A percentile compares a stretch with the other conserved stretches of the same genome.
Conservation (phyloP, 805 yeast genomes). For the Starmerella powellii region DNA sequence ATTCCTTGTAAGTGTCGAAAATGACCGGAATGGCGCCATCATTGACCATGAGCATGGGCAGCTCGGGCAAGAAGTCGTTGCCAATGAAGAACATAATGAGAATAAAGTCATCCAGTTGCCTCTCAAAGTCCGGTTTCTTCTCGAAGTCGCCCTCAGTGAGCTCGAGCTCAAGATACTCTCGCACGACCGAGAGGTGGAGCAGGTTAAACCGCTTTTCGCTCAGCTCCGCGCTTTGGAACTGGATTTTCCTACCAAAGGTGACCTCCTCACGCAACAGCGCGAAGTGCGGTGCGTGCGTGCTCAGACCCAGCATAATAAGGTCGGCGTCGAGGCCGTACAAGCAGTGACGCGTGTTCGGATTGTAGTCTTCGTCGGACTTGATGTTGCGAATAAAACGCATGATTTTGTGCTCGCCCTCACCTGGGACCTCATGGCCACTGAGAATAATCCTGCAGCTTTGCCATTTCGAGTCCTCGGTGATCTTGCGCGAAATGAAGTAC, state of each 20-base stretch:
- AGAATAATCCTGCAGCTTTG: slow-evolving; percentile 72
- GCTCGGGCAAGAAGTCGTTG: slow-evolving; percentile 92
- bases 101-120: slow-evolving; percentile 83
- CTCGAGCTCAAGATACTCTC: slow-evolving; percentile 86
- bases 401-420: slow-evolving; percentile 98
- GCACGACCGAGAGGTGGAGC: slow-evolving; percentile 70
- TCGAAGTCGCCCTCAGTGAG: slow-evolving; percentile 33
- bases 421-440: slow-evolving; percentile 94
- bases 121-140: slow-evolving; percentile 74
- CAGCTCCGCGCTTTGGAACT: slow-evolving; percentile 35
- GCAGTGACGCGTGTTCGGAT: slow-evolving; percentile 91
- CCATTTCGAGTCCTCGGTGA: slow-evolving; percentile 89
- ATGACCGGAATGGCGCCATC: slow-evolving; percentile 95
- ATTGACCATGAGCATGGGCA: slow-evolving; percentile 85
- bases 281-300: slow-evolving; percentile 97
- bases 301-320: slow-evolving; percentile 85
- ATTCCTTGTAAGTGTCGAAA: slow-evolving; percentile 74
- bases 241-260: slow-evolving; percentile 51
- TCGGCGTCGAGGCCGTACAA: slow-evolving; percentile 98
- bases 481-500: slow-evolving; percentile 84
- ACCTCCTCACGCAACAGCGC: slow-evolving; percentile 92
- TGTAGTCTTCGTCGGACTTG: slow-evolving; percentile 71
- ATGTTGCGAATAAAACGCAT: slow-evolving; percentile 91
- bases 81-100: slow-evolving; percentile 90
- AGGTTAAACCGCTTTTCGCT: slow-evolving; percentile 71